phyloP scores from a whole-genome alignment of 208 protist genomes.

The Entamoeba invadens region DNA sequence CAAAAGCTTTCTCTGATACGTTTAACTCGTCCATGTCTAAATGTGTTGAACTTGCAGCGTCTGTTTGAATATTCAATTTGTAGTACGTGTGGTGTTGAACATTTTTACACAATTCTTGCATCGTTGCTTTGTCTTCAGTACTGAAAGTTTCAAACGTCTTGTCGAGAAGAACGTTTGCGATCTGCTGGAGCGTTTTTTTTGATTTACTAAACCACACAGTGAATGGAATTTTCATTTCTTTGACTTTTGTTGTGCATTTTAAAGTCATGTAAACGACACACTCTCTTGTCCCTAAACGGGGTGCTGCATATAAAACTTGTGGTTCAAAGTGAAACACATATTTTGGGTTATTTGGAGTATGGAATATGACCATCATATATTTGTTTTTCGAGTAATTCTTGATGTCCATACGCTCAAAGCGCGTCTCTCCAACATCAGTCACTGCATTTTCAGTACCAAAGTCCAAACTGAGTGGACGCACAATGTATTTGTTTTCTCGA shows the following conservation, averaged over 20 bases:
- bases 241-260: neutral
- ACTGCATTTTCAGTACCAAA: neutral
- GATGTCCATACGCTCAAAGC: neutral
- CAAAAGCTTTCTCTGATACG: neutral
- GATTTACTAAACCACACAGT: neutral
- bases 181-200: neutral
- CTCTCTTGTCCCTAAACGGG: neutral
- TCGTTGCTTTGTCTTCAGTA: neutral
- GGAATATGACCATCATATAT: neutral
- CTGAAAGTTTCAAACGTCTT: neutral
- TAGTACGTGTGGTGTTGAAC: neutral
- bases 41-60: neutral
- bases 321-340: neutral
- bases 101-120: neutral
- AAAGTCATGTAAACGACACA: neutral
- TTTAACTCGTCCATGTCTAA: neutral
- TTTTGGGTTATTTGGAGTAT: neutral
- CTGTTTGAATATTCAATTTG: neutral
- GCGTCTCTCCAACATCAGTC: neutral
- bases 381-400: neutral
- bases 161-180: neutral
- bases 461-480: neutral
- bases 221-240: neutral
- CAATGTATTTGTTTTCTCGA: neutral
- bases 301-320: neutral